Conservation (phyloP, 1,139 yeast species). For the Sugiyamaella neomexicana region DNA sequence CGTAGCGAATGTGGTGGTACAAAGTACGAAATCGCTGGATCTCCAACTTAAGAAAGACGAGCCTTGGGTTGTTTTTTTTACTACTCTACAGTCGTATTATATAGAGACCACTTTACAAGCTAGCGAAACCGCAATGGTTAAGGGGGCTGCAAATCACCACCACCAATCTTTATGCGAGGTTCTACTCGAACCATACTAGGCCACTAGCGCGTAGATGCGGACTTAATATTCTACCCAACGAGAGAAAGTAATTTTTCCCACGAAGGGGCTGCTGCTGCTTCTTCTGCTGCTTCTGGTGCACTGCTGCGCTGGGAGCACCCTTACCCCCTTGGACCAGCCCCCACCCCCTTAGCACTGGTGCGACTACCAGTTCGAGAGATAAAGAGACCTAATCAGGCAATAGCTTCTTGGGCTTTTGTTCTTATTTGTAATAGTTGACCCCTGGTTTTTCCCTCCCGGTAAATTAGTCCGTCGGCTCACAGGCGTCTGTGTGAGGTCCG, state of each 20-base stretch:
- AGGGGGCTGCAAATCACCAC: conserved; percentile 10
- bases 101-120: too few relatives aligned
- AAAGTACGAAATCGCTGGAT: neutral
- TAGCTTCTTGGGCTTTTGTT: neutral
- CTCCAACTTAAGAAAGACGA: neutral
- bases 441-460: conserved; percentile 9
- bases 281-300: too few relatives aligned
- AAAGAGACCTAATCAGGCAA: neutral
- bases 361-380: neutral
- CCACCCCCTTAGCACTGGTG: neutral
- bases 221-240: neutral
- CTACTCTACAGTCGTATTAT: too few relatives aligned
- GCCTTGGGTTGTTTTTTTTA: neutral
- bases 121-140: conserved; percentile 7
- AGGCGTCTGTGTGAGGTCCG: too few relatives aligned
- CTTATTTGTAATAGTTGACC: neutral
- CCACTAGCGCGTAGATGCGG: neutral
- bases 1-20: neutral
- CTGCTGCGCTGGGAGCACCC: too few relatives aligned
- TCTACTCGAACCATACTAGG: neutral
- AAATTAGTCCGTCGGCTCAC: neutral
- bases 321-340: neutral
- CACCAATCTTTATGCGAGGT: neutral
- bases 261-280: neutral
- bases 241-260: neutral